A percentile compares a stretch with the other conserved stretches of the same genome.
Conservation (phyloP, 805 yeast genomes). For the Sugiyamaella lignohabitans region DNA sequence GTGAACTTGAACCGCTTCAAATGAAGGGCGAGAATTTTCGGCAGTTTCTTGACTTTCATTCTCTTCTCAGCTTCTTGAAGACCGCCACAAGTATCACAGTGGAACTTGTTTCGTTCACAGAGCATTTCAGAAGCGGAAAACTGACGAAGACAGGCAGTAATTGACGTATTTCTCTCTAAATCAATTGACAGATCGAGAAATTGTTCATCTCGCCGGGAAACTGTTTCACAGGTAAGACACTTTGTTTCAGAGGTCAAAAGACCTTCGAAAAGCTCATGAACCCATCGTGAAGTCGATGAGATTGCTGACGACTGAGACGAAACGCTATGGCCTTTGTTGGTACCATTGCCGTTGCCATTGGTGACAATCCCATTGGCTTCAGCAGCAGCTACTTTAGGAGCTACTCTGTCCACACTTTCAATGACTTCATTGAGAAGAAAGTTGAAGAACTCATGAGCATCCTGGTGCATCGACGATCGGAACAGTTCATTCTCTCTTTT, state of each 20-base stretch:
- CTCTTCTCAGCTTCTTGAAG: slow-evolving; percentile 91
- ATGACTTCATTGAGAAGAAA: slow-evolving; percentile 74
- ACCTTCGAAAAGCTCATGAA: slow-evolving; percentile 78
- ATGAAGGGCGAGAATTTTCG: slow-evolving; percentile 75
- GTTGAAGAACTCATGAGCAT: slow-evolving; percentile 94
- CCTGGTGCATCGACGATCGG: slow-evolving; percentile 92
- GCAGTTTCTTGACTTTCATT: slow-evolving; percentile 70
- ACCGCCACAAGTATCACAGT: slow-evolving; percentile 84
- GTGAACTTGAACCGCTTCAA: slow-evolving; percentile 88
- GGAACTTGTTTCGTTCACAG: slow-evolving; percentile 81
- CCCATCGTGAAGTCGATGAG: slow-evolving; percentile 31
- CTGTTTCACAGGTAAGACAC: slow-evolving; percentile 82
- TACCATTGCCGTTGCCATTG: background rate
- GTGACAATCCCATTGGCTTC: background rate
- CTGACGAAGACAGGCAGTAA: slow-evolving; percentile 71
- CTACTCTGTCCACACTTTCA: slow-evolving; percentile 33
- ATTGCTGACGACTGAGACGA: slow-evolving; percentile 5
- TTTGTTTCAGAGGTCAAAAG: slow-evolving; percentile 77
- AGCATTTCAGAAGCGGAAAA: slow-evolving; percentile 83
- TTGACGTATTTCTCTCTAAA: slow-evolving; percentile 64
- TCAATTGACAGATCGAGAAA: slow-evolving; percentile 86
- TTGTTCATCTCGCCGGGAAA: slow-evolving; percentile 74
- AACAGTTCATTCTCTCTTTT: slow-evolving; percentile 81
- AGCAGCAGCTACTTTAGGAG: background rate
- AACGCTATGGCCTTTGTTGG: background rate